These are phyloP conservation scores for Verticillium longisporum DNA, from an alignment of 2,329 filamentous ascomycete genomes.

Conservation along the genomic window DNA sequence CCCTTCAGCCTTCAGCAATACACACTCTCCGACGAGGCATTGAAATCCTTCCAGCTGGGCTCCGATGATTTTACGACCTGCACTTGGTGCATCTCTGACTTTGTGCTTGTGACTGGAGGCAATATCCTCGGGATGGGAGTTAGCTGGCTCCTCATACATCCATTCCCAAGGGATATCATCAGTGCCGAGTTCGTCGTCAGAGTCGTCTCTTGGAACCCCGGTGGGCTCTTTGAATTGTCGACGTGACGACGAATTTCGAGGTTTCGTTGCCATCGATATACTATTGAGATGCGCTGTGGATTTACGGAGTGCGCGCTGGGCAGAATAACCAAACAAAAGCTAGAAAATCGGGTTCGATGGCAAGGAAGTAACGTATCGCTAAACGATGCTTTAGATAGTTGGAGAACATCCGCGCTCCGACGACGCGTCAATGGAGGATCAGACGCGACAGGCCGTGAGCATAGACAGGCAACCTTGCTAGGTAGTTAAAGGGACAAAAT, in stretches of 20 bases:
- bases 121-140: not conserved
- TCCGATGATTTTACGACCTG: slow-evolving; percentile 58
- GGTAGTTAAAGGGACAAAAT: no score
- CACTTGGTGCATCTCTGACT: not conserved
- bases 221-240: not conserved
- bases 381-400: no score
- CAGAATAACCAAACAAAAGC: no score
- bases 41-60: slow-evolving; percentile 77
- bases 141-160: slow-evolving; percentile 51
- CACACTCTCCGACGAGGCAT: slow-evolving; percentile 74
- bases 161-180: slow-evolving; percentile 74
- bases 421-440: no score
- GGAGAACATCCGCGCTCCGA: no score
- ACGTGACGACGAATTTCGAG: not conserved
- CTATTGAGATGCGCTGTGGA: no score
- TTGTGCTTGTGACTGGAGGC: slow-evolving; percentile 4
- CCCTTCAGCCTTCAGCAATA: slow-evolving; percentile 83
- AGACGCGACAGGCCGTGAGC: no score
- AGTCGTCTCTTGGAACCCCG: slow-evolving; percentile 67
- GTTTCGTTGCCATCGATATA: not conserved
- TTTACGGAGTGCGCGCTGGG: no score
- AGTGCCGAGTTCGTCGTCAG: slow-evolving; percentile 76
- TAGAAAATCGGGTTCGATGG: no score
- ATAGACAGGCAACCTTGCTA: no score
- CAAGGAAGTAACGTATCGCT: no score